Conservation (phyloP, 306 rosid species). For the Rosa chinensis region DNA sequence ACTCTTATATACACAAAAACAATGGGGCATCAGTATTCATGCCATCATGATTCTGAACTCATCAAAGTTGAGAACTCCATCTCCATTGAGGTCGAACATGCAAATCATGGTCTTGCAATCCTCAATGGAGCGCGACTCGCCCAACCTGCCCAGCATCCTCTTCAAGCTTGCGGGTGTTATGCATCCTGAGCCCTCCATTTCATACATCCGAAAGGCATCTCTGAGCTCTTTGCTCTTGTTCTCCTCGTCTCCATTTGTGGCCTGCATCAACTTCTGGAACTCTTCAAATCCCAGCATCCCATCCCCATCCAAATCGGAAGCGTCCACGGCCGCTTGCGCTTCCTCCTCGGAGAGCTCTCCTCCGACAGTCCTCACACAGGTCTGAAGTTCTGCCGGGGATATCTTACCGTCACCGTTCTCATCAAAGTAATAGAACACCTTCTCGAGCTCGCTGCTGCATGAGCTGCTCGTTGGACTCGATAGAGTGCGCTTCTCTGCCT, state of each 20-base stretch:
- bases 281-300: slow-evolving; percentile 36
- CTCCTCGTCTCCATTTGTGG: slow-evolving; percentile 2
- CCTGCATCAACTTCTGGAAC: slow-evolving; percentile 34
- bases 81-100: slow-evolving; percentile 36
- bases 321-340: slow-evolving; percentile 27
- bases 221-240: slow-evolving; percentile 26
- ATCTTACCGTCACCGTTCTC: slow-evolving; percentile 37
- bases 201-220: slow-evolving; percentile 37
- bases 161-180: slow-evolving; percentile 35
- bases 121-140: slow-evolving; percentile 24
- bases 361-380: slow-evolving; percentile 24
- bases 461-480: background rate
- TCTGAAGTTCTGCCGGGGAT: slow-evolving; percentile 38
- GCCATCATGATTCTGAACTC: slow-evolving; percentile 35
- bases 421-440: slow-evolving; percentile 32
- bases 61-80: slow-evolving; percentile 38
- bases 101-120: slow-evolving; percentile 34
- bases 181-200: slow-evolving; percentile 30
- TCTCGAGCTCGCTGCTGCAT: slow-evolving; percentile 2
- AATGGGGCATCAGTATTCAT: background rate
- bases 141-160: slow-evolving; percentile 32
- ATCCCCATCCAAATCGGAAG: slow-evolving; percentile 35
- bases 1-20: background rate
- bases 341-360: slow-evolving; percentile 30
- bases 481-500: background rate